Percentiles rank a stretch among this genome's conserved stretches.
phyloP scores from a whole-genome alignment of 169 alveolate species.

The Plasmodium falciparum region DNA sequence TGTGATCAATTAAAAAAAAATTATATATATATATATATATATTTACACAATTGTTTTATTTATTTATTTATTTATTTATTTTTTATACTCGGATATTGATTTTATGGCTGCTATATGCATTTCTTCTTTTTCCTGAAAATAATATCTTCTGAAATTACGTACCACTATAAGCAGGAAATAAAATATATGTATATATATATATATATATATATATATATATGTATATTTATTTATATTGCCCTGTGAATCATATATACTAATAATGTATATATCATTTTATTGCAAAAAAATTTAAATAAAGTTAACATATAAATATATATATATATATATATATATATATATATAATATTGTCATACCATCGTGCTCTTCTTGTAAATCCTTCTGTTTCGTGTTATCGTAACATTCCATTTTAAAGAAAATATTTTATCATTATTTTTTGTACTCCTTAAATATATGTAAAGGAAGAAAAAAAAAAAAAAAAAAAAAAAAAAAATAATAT shows the following conservation, averaged over 20 bases:
- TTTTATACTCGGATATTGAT: conserved; percentile 48
- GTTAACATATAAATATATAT: background rate
- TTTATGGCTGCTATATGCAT: conserved; percentile 72
- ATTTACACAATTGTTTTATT: background rate
- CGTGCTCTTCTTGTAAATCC: conserved; percentile 63
- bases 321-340: background rate
- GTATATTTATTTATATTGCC: background rate
- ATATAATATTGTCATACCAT: conserved; percentile 29
- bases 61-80: background rate
- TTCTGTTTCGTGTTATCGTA: conserved; percentile 15
- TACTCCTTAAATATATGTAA: background rate
- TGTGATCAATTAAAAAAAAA: background rate
- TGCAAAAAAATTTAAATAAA: background rate
- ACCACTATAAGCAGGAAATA: conserved; percentile 27
- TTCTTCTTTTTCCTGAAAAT: conserved; percentile 48
- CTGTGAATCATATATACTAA: too few relatives aligned
- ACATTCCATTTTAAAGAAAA: conserved; percentile 36
- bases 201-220: conserved; percentile 1
- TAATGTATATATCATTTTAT: too few relatives aligned
- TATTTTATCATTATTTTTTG: background rate
- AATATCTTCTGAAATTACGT: conserved; percentile 48
- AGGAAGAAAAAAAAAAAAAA: too few relatives aligned
- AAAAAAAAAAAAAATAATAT: background rate
- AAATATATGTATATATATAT: background rate
- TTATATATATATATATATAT: background rate